A percentile compares a stretch with the other conserved stretches of the same genome.
Evolutionary conservation across 2,329 filamentous ascomycete genomes (phyloP).

Genomic region (Raffaelea ambrosiae): DNA sequence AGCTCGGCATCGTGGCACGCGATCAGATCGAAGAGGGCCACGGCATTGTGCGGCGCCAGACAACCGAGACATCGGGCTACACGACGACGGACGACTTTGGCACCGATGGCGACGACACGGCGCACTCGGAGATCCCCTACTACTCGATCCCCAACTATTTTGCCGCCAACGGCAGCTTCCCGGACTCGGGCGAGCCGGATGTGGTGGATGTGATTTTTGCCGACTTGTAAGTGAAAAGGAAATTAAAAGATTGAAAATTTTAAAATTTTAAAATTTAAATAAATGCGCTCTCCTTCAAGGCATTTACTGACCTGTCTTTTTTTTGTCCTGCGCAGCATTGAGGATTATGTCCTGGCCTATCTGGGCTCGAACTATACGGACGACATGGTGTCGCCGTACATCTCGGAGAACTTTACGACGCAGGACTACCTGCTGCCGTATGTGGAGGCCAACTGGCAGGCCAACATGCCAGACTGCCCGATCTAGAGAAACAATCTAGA

Average conservation of each 20-base stretch:
- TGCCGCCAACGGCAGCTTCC: conserved; percentile 39
- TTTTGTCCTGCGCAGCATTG: too few species aligned
- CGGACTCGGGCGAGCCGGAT: conserved; percentile 30
- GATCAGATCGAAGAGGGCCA: conserved; percentile 17
- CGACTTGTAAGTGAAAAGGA: conserved; percentile 43
- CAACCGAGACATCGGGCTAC: conserved; percentile 36
- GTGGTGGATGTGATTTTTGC: conserved; percentile 45
- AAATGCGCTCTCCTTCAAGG: too few species aligned
- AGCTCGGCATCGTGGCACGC: neutral
- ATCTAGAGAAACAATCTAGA: conserved; percentile 11
- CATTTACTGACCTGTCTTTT: too few species aligned
- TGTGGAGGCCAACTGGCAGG: conserved; percentile 28
- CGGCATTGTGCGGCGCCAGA: conserved; percentile 38
- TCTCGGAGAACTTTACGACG: conserved; percentile 29
- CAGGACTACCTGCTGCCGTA: conserved; percentile 31
- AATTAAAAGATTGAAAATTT: neutral
- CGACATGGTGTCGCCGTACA: conserved; percentile 27
- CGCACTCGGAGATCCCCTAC: conserved; percentile 36
- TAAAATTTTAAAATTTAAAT: too few species aligned
- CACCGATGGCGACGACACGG: conserved; percentile 45
- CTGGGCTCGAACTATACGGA: conserved; percentile 27
- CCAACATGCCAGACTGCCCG: conserved; percentile 26
- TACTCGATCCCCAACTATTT: conserved; percentile 41
- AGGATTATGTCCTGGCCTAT: conserved; percentile 25
- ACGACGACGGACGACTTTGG: conserved; percentile 50